Evolutionary conservation across 208 protist genomes (phyloP), one percentile per base, ranked within the genome.

Genomic region (Leishmania guyanensis): DNA sequence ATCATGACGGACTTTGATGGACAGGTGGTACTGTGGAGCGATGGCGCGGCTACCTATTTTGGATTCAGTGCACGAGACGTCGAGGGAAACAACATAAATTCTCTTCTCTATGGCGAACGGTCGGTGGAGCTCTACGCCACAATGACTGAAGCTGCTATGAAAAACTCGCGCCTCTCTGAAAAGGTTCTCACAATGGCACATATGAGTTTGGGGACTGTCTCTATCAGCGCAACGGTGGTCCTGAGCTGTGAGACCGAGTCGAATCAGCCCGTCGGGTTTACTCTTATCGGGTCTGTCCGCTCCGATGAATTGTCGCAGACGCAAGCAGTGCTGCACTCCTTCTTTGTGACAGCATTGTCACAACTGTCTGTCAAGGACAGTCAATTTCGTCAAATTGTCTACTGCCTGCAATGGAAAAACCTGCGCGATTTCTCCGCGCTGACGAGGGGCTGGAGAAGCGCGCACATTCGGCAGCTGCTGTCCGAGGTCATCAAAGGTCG

Each of bases 351-450:
- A 5, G 84, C 93, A 62, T 76, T 94, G 48, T 68, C 75, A 14
- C 78, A 88, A 51, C 71, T 89, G 8, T 81, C 84, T 14, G 73
- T 83, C 46, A 90, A 87, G 48, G 85, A 92, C 69, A 51, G 82
- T 2, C 79, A 86, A 53, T 88, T 89, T 73, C 78, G 62, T 1
- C 91, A 91, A 69, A 84, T 95, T 76, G 70, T 95, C 5, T 80
- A 93, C 62, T 91, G 86, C 72, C n/a, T 93, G 65, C 77, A 85
- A 77, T 90, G 87, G 82, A 92, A 93, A 65, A 93, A 90, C 73
- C 51, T 95, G 36, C 87, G 85, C 26, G 88, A 92, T 70, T 80
- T 94, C 56, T 79, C 88, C 10, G 75, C 82, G 6, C 66, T 85
- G 36, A 80, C 91, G 33, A 80, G 82, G 16, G 88, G 90, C 51